Evolutionary conservation across 2,329 filamentous ascomycete genomes (phyloP), one percentile per base, ranked within the genome.

Genomic region (Escovopsis sp.): DNA sequence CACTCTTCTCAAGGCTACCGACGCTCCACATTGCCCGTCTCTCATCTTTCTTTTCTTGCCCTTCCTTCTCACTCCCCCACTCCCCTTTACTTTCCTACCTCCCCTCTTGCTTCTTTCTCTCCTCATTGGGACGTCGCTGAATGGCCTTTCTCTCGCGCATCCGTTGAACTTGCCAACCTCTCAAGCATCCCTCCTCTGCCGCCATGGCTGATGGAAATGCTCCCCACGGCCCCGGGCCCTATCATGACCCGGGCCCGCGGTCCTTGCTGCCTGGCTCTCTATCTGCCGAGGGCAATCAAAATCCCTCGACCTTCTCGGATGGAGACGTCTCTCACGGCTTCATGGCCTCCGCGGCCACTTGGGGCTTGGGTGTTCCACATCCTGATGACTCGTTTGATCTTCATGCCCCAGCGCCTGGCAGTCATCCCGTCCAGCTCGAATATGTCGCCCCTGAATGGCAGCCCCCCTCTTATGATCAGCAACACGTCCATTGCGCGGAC

Each of bases 361-460:
- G 70, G 70, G 54, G 60, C 48, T 72, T 71, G 49, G 64, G 65
- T 46, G 63, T 65, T 53, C 64, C 64, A 11, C 64, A 68, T 47
- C 65, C 67, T 38, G 69, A 67, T 59, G 64, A 67, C 51, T 59
- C 62, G 42, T 69, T 64, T 57, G 61, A 65, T 57, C 53, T 58
- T 49, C 60, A 51, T 54, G 59, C 50, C 52, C 59, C 57, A 50
- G 59, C 52, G 53, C 58, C 50, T 54, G 59, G 55, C 46, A 49
- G 60, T 54, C 53, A 62, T 51, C 48, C 60, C 45, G 41, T 54
- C 44, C 54, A 54, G 45, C 48, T 59, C 43, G 49, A 53, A 47
- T 60, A 60, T 47, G 51, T 59, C 44, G 49, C 58, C 37, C 49
- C 58, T 47, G 47, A 60, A 41, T 64, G 62, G 62, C 52, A 57